phyloP scores from a whole-genome alignment of 768 basidiomycete species.

The Lentinus tigrinus region DNA sequence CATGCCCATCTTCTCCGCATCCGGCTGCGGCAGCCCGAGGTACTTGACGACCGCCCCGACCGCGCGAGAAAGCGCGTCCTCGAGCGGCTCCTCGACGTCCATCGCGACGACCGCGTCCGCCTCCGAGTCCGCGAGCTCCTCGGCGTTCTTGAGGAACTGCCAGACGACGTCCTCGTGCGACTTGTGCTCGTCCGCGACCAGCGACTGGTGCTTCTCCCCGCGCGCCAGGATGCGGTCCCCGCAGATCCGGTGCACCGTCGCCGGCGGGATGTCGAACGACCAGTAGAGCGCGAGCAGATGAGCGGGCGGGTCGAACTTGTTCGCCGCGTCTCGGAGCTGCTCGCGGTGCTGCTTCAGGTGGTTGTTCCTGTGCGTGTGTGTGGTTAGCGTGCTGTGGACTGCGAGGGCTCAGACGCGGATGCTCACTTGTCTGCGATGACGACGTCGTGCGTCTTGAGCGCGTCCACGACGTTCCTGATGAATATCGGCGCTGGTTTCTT shows the following conservation, averaged over 20 bases:
- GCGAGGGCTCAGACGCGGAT: neutral
- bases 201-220: conserved; percentile 83
- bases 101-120: conserved; percentile 73
- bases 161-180: conserved; percentile 80
- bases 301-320: conserved; percentile 47
- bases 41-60: conserved; percentile 56
- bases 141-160: conserved; percentile 66
- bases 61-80: conserved; percentile 55
- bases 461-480: conserved; percentile 63
- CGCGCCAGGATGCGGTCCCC: conserved; percentile 70
- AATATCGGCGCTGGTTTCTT: conserved; percentile 76
- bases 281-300: conserved; percentile 84
- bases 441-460: conserved; percentile 64
- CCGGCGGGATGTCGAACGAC: conserved; percentile 53
- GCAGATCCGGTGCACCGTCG: conserved; percentile 73
- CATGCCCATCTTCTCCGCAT: conserved; percentile 52
- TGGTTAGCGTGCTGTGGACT: neutral
- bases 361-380: conserved; percentile 64
- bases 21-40: conserved; percentile 53
- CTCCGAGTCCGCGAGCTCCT: conserved; percentile 61
- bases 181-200: conserved; percentile 58
- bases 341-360: conserved; percentile 80
- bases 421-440: conserved; percentile 92
- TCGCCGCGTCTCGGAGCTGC: conserved; percentile 57
- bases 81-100: conserved; percentile 53